Conservation (phyloP, 176 grass and related monocot species). For the Guadua angustifolia region DNA sequence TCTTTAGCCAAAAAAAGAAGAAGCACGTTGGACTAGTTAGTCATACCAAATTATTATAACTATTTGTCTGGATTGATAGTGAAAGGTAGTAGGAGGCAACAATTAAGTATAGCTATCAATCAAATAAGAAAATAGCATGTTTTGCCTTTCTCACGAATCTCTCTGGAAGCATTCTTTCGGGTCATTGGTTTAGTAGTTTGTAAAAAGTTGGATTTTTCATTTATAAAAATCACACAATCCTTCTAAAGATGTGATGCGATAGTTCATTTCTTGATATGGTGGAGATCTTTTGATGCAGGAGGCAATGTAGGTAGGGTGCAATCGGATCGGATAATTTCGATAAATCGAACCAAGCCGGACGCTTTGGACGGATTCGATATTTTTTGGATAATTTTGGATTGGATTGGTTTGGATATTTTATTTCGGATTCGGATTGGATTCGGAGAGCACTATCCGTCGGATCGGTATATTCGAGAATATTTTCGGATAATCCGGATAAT, state of each 20-base stretch:
- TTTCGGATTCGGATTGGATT: too few species aligned
- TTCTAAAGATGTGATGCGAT: not conserved
- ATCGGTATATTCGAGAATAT: too few species aligned
- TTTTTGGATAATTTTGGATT: too few species aligned
- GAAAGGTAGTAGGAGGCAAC: conserved; percentile 27
- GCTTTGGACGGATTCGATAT: too few species aligned
- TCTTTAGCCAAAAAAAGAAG: not conserved
- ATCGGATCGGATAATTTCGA: too few species aligned
- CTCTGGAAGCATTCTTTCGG: not conserved
- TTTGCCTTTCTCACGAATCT: conserved; percentile 17
- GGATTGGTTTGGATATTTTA: too few species aligned
- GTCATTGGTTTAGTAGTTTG: not conserved
- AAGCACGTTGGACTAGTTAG: not conserved
- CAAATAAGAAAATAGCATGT: not conserved
- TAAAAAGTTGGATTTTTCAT: conserved; percentile 15
- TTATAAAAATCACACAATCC: not conserved
- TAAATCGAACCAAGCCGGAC: too few species aligned
- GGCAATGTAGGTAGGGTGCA: too few species aligned
- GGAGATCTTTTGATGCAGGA: not conserved
- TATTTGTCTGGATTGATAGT: conserved; percentile 17
- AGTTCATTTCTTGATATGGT: conserved; percentile 20
- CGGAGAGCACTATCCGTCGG: too few species aligned
- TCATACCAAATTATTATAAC: conserved; percentile 2
- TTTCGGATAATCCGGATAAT: too few species aligned
- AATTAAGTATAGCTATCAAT: conserved; percentile 4